Percentiles rank a stretch among this genome's conserved stretches.
These are phyloP conservation scores for Paracamarosporium sp. DNA, from an alignment of 2,329 filamentous ascomycete species.

Conservation along the genomic window DNA sequence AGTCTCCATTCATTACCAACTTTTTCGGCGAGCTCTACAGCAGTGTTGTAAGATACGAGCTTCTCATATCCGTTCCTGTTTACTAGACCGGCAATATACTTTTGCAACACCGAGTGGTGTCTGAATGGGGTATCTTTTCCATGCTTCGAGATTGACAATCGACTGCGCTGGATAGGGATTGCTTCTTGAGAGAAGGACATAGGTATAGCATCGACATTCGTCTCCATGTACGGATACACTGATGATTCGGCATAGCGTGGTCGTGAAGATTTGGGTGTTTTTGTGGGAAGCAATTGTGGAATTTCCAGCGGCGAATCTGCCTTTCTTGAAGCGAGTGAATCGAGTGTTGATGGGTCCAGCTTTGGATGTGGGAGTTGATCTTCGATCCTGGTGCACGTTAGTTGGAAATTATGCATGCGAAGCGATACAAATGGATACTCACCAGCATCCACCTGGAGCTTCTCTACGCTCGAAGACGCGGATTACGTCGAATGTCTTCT, in stretches of 20 bases:
- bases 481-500: constrained; percentile 65
- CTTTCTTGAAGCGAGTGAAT: constrained; percentile 24
- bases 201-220: constrained; percentile 64
- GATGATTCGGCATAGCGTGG: constrained; percentile 35
- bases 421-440: constrained; percentile 24
- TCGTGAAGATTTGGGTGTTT: constrained; percentile 20
- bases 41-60: constrained; percentile 63
- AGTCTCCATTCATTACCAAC: constrained; percentile 51
- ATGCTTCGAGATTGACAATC: constrained; percentile 54
- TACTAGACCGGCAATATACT: constrained; percentile 62
- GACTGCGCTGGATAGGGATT: constrained; percentile 55
- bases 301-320: constrained; percentile 24
- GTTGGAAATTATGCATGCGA: neutral
- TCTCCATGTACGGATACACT: constrained; percentile 69
- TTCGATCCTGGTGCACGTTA: constrained; percentile 24
- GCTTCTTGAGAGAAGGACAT: constrained; percentile 68
- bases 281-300: constrained; percentile 26
- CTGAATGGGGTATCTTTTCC: constrained; percentile 67
- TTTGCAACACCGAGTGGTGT: constrained; percentile 63
- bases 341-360: constrained; percentile 25
- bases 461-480: constrained; percentile 69
- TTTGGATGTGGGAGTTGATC: constrained; percentile 26
- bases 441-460: constrained; percentile 68
- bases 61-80: constrained; percentile 61
- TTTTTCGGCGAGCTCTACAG: constrained; percentile 66